Evolutionary conservation across 768 basidiomycete genomes (phyloP).

Genomic region (Naganishia vishniacii): DNA sequence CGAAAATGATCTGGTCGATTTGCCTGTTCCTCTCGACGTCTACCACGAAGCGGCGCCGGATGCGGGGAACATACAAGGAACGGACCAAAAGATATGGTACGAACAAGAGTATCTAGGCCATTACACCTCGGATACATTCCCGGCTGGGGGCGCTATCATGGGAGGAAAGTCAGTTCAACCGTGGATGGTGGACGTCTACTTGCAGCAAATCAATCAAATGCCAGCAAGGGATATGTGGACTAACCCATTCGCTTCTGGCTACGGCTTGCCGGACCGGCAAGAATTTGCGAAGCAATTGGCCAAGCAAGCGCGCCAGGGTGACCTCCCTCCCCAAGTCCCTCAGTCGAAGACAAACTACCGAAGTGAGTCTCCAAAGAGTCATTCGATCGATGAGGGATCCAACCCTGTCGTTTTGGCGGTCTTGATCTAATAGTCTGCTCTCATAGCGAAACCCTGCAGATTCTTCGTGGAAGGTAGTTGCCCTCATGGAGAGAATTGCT

Average conservation of each 20-base stretch:
- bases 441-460: slow-evolving; percentile 36
- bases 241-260: slow-evolving; percentile 12
- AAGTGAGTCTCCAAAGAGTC: slow-evolving; percentile 45
- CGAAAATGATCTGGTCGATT: neutral
- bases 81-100: neutral
- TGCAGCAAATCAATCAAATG: neutral
- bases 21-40: neutral
- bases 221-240: neutral
- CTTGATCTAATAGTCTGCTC: slow-evolving; percentile 1
- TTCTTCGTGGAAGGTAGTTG: slow-evolving; percentile 43
- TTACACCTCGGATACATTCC: neutral
- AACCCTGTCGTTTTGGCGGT: neutral
- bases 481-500: slow-evolving; percentile 43
- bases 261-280: neutral
- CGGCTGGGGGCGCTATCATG: neutral
- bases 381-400: neutral
- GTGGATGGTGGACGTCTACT: slow-evolving; percentile 16
- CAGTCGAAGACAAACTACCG: slow-evolving; percentile 38
- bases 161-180: neutral
- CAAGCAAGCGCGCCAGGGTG: slow-evolving; percentile 2
- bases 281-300: slow-evolving; percentile 11
- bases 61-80: neutral
- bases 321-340: slow-evolving; percentile 19
- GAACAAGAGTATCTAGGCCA: neutral
- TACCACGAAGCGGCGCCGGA: neutral